Percentiles rank a stretch among this genome's conserved stretches.
Evolutionary conservation across 345 rosid species (phyloP).

Genomic region (Ailanthus altissimus): DNA sequence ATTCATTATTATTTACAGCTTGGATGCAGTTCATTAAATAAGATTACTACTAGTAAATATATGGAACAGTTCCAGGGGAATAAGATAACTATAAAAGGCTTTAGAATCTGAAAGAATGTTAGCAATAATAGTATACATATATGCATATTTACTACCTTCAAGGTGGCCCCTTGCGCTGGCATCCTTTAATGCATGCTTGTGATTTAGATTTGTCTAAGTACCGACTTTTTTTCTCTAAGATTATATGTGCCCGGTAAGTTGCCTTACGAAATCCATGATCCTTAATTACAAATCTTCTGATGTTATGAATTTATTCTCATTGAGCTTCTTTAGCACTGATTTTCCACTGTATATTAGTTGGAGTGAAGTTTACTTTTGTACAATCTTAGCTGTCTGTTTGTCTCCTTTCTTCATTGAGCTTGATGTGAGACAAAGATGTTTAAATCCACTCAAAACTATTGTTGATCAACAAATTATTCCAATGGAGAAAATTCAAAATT

Average conservation of each 20-base stretch:
- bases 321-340: neutral
- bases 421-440: neutral
- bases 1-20: neutral
- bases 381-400: neutral
- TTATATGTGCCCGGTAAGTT: neutral
- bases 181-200: constrained; percentile 1
- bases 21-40: neutral
- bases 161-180: neutral
- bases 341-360: neutral
- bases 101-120: too few relatives aligned
- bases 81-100: too few relatives aligned
- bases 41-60: neutral
- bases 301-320: neutral
- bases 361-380: neutral
- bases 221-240: neutral
- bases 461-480: neutral
- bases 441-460: neutral
- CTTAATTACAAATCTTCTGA: neutral
- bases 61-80: neutral
- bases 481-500: neutral
- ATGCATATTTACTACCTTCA: neutral
- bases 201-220: neutral
- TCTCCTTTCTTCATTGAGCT: neutral
- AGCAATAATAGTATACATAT: too few relatives aligned
- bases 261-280: neutral